Percentiles rank a stretch among this genome's conserved stretches.
These are phyloP conservation scores for Mycena venus DNA, from an alignment of 768 basidiomycete species.

Conservation along the genomic window DNA sequence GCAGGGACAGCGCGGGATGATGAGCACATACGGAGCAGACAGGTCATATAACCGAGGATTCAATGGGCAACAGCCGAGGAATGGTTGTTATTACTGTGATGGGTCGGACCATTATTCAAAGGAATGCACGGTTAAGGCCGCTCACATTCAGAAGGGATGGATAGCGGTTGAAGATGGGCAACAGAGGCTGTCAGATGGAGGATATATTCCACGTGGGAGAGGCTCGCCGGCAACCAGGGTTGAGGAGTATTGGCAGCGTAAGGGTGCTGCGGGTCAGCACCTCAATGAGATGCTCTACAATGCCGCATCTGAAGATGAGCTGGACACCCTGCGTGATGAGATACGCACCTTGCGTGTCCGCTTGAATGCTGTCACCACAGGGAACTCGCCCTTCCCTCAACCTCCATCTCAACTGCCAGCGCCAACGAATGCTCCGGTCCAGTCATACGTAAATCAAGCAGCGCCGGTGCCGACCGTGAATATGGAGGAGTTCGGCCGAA, in stretches of 20 bases:
- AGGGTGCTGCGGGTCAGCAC: not conserved
- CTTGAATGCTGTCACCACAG: not conserved
- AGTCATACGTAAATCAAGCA: not conserved
- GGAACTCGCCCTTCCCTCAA: no score
- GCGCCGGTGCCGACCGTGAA: not conserved
- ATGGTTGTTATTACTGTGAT: constrained; percentile 8
- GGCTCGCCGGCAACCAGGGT: not conserved
- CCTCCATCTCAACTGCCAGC: no score
- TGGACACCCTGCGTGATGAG: not conserved
- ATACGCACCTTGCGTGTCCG: not conserved
- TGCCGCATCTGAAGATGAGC: not conserved
- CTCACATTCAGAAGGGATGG: constrained; percentile 13
- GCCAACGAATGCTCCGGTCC: no score
- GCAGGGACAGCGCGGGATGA: no score
- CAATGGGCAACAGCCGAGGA: not conserved
- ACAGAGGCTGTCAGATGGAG: not conserved
- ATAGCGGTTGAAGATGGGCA: not conserved
- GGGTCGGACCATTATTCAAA: not conserved
- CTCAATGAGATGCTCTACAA: not conserved
- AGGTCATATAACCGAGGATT: not conserved
- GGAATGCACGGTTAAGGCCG: not conserved
- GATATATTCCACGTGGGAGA: not conserved
- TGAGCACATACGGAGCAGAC: not conserved
- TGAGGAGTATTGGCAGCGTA: constrained; percentile 5
- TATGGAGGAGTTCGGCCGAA: not conserved